Conservation (phyloP, 192 early-diverging fungal genomes). For the Coemansia aciculifera region DNA sequence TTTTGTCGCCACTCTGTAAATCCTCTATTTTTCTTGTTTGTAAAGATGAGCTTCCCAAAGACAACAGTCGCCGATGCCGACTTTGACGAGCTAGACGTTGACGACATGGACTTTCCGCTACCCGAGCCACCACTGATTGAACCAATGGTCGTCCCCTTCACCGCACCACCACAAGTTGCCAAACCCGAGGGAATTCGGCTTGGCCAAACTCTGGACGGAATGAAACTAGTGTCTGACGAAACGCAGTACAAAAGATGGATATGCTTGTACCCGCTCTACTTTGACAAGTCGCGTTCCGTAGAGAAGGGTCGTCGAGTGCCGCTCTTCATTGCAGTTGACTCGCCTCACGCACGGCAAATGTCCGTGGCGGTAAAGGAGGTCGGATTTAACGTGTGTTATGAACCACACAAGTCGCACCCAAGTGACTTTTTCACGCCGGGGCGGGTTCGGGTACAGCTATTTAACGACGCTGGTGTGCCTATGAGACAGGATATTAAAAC, state of each 20-base stretch:
- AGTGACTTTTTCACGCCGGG: slow-evolving; percentile 71
- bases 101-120: slow-evolving; percentile 58
- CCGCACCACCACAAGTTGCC: neutral
- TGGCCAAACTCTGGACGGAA: slow-evolving; percentile 20
- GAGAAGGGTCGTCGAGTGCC: slow-evolving; percentile 64
- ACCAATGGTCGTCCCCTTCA: neutral
- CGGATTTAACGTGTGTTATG: slow-evolving; percentile 63
- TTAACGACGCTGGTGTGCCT: slow-evolving; percentile 48
- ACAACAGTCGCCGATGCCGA: slow-evolving; percentile 8
- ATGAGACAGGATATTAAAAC: slow-evolving; percentile 52
- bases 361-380: slow-evolving; percentile 62
- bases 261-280: slow-evolving; percentile 72
- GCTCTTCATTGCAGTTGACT: slow-evolving; percentile 54
- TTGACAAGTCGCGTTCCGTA: slow-evolving; percentile 62
- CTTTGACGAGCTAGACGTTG: slow-evolving; percentile 41
- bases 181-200: slow-evolving; percentile 16
- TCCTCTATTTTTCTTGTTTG: neutral
- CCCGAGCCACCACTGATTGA: slow-evolving; percentile 25
- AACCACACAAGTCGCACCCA: slow-evolving; percentile 68
- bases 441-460: slow-evolving; percentile 65
- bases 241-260: slow-evolving; percentile 59
- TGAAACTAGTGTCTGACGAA: slow-evolving; percentile 29
- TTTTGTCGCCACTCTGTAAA: neutral
- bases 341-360: slow-evolving; percentile 65
- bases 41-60: slow-evolving; percentile 6